Evolutionary conservation across 805 yeast species (phyloP), one percentile per base, ranked within the genome.

Genomic region (Sugiyamaella boreocaroliniensis): DNA sequence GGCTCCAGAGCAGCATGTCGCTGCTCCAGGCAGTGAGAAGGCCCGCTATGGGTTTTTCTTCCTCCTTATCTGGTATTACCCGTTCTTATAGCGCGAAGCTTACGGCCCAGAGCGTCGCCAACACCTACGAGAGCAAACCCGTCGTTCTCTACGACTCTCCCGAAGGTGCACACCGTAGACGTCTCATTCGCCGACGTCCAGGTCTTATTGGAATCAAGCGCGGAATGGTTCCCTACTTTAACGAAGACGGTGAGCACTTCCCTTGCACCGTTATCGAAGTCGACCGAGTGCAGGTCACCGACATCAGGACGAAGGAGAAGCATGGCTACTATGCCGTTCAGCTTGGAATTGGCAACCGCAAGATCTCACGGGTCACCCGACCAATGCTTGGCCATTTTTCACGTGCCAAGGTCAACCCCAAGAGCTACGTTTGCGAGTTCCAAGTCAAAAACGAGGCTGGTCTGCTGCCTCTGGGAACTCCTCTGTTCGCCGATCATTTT

Each of bases 191-290:
- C 29, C 68, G 70, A 44, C 81, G 99, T 69, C 83, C 96, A 7
- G 99, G 99, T 11, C 72, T 88, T 18, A 71, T 92, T 29, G 95
- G 95, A 1, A 73, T 81, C 58, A 93, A 93, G 67, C 75, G 85
- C 54, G 98, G 97, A 15, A 92, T 92, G 97, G 82, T 89, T 48
- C 81, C 93, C 14, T 86, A 81, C 78, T 92, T 78, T 64, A 77
- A 78, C 29, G 70, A 71, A 40, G 76, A 76, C 12, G 98, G 97
- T 26, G 75, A 73, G 50, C 82, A 82, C 57, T 68, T 76, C 51
- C 90, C 95, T 1, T 93, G 95, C 47, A 93, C 99, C 3, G 86
- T 93, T 8, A 73, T 93, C 42, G 95, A 89, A 66, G 78, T 93
- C 55, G 86, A 89, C 67, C 81, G 90, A 52, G 87, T 88, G 57